Base-by-base conservation (phyloP, 2,329 filamentous ascomycete species). In the Colletotrichum tofieldiae region DNA sequence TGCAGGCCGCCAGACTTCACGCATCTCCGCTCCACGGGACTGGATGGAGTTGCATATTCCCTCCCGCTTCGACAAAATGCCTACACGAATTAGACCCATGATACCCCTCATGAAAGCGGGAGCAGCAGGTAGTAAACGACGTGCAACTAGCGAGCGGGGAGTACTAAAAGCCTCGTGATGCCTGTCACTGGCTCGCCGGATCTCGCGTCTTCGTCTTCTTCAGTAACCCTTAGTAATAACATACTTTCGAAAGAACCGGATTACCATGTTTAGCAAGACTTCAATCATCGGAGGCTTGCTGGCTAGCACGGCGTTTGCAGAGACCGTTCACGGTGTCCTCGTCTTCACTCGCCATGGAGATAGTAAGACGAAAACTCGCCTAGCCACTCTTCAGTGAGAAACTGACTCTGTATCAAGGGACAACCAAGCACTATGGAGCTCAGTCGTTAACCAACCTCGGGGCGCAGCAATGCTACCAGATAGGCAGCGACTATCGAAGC, bases 311-410 rank as follows among this genome's bases (percentile, higher is more conserved):
- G 76, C 76, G 1, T 79, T 80, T 11, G 43, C 43, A 20, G 20
- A 47, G 43, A 47, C 20, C 1, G n/a, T 47, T 1, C 43, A 47
- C 75, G 3, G 79, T 79, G 79, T 77, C 2, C 78, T 81, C 9
- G 77, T 82, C 35, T 82, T 81, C 67, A 77, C 74, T 49, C 80
- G 80, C 29, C 80, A 82, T 56, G 80, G 80, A 18, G 80, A 82
- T 65, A 77, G 80, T 81, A 74, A 47, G 78, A 76, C n/a, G 20
- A 7, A 29, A 26, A 20, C n/a, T 20, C 18, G 12, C 2, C 12
- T 23, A 2, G 7, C 5, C 2, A 26, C 1, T 14, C 16, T 12
- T 16, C 3, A 5, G 41, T 0, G 4, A 1, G 2, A 29, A 41
- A 49, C 16, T 73, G 26, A 59, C 37, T 5, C 16, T 12, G 3